A percentile compares a stretch with the other conserved stretches of the same genome.
Conservation (phyloP, 441 rosid genomes). For the Pelargonium citronellum region DNA sequence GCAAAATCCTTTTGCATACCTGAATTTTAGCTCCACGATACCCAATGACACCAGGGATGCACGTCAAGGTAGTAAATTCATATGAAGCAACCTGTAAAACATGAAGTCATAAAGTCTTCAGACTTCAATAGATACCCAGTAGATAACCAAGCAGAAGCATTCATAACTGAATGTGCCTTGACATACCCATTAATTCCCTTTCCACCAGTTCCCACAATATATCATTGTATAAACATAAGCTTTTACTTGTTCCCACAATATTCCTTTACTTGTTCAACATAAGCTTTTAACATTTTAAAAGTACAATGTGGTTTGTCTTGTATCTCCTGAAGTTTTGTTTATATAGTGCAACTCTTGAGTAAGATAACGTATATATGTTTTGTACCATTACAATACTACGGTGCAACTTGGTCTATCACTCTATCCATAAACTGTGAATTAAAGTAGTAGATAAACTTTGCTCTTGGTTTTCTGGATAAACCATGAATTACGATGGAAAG, state of each 20-base stretch:
- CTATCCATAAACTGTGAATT: no score
- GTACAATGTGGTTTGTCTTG: no score
- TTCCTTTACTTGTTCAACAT: not conserved
- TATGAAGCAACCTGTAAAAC: constrained; percentile 84
- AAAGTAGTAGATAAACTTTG: no score
- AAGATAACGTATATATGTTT: no score
- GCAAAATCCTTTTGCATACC: constrained; percentile 31
- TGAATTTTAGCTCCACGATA: constrained; percentile 98
- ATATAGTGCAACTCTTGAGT: no score
- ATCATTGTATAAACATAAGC: not conserved
- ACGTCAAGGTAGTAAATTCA: constrained; percentile 93
- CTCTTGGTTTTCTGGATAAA: no score
- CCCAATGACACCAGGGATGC: constrained; percentile 85
- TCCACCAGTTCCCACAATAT: not conserved
- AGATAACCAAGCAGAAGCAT: constrained; percentile 7
- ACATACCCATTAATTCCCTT: not conserved
- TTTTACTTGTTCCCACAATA: not conserved
- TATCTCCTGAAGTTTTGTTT: no score
- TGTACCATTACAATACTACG: no score
- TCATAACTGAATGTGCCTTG: not conserved
- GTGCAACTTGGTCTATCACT: no score
- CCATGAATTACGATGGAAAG: no score
- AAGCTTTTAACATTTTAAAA: not conserved
- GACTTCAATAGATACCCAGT: not conserved
- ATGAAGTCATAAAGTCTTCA: constrained; percentile 14